Conservation (phyloP, 179 eudicot genomes). For the Corrigiola litoralis region DNA sequence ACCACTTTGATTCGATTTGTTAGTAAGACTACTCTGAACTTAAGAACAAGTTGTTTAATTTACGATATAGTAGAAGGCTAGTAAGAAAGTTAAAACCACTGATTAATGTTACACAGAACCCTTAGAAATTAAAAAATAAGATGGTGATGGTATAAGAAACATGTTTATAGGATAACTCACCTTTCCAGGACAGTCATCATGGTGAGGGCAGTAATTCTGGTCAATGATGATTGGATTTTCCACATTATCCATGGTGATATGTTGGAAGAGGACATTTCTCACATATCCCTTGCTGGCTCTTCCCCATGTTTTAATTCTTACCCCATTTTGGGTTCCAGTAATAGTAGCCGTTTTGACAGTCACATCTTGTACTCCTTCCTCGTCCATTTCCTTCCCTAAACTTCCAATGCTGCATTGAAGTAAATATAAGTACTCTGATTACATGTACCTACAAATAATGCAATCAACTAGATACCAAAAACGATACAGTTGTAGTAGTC, state of each 20-base stretch:
- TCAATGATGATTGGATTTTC: slow-evolving; percentile 51
- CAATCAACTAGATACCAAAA: not conserved
- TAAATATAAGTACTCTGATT: not conserved
- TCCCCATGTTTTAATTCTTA: slow-evolving; percentile 66
- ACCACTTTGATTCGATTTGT: no score
- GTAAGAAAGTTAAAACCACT: no score
- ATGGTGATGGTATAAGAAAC: no score
- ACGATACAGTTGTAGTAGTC: no score
- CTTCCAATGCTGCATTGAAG: slow-evolving; percentile 50
- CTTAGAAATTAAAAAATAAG: no score
- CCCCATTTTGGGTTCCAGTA: slow-evolving; percentile 54
- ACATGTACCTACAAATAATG: no score
- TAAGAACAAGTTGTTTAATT: no score
- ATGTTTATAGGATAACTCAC: not conserved
- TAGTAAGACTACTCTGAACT: no score
- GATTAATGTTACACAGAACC: no score
- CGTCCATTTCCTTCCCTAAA: slow-evolving; percentile 41
- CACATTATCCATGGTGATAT: slow-evolving; percentile 39
- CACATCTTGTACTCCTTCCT: slow-evolving; percentile 46
- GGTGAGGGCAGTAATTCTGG: slow-evolving; percentile 55
- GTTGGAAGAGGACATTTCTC: slow-evolving; percentile 33
- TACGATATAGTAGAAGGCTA: no score
- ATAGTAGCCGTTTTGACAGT: slow-evolving; percentile 41
- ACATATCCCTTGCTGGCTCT: slow-evolving; percentile 42
- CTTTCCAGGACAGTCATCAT: slow-evolving; percentile 36